Conservation (phyloP, 768 basidiomycete species). For the Chalciporus chontae region DNA sequence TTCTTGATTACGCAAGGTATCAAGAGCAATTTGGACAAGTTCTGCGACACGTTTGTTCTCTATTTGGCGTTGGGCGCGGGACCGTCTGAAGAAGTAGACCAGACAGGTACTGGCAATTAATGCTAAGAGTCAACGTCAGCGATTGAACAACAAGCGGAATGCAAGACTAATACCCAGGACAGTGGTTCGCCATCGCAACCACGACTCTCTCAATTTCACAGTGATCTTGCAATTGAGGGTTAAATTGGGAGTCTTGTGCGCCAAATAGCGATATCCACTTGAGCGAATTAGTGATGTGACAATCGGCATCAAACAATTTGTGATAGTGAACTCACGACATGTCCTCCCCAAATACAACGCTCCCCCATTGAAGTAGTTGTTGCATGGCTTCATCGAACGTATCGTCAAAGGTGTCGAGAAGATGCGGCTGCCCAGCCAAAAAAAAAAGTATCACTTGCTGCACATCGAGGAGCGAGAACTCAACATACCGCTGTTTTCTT, state of each 20-base stretch:
- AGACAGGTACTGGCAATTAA: slow-evolving; percentile 24
- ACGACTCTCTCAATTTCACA: slow-evolving; percentile 62
- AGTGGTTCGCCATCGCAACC: slow-evolving; percentile 64
- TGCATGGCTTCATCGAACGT: slow-evolving; percentile 78
- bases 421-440: slow-evolving; percentile 43
- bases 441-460: slow-evolving; percentile 19
- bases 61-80: slow-evolving; percentile 45
- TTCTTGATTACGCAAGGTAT: slow-evolving; percentile 80
- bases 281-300: slow-evolving; percentile 18
- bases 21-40: slow-evolving; percentile 76
- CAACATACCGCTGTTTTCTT: slow-evolving; percentile 51
- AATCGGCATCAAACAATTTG: slow-evolving; percentile 21
- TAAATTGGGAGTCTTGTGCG: slow-evolving; percentile 67
- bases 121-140: slow-evolving; percentile 22
- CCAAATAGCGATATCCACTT: slow-evolving; percentile 73
- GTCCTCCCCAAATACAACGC: slow-evolving; percentile 64
- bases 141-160: slow-evolving; percentile 6
- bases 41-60: slow-evolving; percentile 66
- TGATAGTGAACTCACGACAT: slow-evolving; percentile 48
- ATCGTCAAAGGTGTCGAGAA: slow-evolving; percentile 61
- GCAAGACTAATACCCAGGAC: slow-evolving; percentile 50
- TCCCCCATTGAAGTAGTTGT: slow-evolving; percentile 71
- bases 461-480: slow-evolving; percentile 5
- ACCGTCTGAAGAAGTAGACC: slow-evolving; percentile 22
- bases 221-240: slow-evolving; percentile 62